A percentile compares a stretch with the other conserved stretches of the same genome.
Conservation (phyloP, 768 basidiomycete species). For the Trametes cingulata region DNA sequence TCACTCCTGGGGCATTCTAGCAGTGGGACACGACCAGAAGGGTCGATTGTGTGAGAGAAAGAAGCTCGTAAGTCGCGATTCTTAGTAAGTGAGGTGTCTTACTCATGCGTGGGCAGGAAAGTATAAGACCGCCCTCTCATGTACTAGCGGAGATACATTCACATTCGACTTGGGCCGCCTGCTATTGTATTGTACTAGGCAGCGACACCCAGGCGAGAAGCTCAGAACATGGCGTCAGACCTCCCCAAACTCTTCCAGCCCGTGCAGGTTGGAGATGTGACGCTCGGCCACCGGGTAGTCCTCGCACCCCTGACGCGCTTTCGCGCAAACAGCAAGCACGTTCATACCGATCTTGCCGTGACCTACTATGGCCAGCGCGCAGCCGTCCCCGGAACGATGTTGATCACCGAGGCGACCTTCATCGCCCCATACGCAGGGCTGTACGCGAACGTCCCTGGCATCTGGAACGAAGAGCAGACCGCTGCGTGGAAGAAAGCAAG, state of each 20-base stretch:
- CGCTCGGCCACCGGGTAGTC: slow-evolving; percentile 48
- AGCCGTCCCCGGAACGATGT: slow-evolving; percentile 47
- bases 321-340: slow-evolving; percentile 36
- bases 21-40: too few relatives aligned
- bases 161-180: too few relatives aligned
- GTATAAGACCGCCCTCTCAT: neutral
- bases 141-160: neutral
- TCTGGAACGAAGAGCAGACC: slow-evolving; percentile 60
- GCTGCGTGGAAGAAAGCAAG: slow-evolving; percentile 45
- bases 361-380: slow-evolving; percentile 50
- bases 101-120: neutral
- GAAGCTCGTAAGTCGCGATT: neutral
- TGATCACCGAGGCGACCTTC: slow-evolving; percentile 56
- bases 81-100: neutral
- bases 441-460: slow-evolving; percentile 59
- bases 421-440: slow-evolving; percentile 43
- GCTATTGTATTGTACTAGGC: too few relatives aligned
- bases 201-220: too few relatives aligned
- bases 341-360: slow-evolving; percentile 38
- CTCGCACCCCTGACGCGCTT: slow-evolving; percentile 51
- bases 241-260: slow-evolving; percentile 42
- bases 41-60: neutral
- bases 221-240: neutral
- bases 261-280: slow-evolving; percentile 41
- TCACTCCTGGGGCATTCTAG: too few relatives aligned